Base-by-base conservation (phyloP, 768 basidiomycete species). In the Serpula lacrymans region DNA sequence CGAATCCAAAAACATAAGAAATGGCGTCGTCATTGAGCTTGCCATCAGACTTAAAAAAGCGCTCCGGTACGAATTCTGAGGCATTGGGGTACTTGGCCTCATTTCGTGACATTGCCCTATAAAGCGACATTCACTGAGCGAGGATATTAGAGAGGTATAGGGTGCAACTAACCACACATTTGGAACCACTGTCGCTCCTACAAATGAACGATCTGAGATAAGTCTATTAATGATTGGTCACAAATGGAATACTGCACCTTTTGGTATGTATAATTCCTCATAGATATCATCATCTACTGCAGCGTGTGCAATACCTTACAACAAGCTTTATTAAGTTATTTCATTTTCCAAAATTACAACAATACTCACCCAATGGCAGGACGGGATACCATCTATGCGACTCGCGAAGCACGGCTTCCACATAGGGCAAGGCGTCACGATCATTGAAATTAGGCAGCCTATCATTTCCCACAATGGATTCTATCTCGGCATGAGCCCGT, bases 81-180 rank as follows among this genome's bases (percentile, higher is more conserved):
- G 63, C 59, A 13, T 62, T 46, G 3, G 59, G 54, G 34, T 61
- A 67, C 21, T 50, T 48, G 3, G 45, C 38, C 28, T 64, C 60
- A 31, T 72, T 62, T 39, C 66, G 65, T 1, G 63, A 54, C 46
- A 70, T 59, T 1, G 62, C 60, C 69, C 69, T 63, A 18, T n/a
- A n/a, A 28, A 9, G 27, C 27, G n/a, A 28, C n/a, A 28, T 28
- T 28, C 27, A 28, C 9, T 28, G 9, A 28, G 27, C n/a, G 27
- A n/a, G 9, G n/a, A 9, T 9, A 28, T 28, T n/a, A 14, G 27
- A 9, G 27, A 29, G 9, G 31, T 14, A 33, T 14, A 6, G 6
- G 6, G 20, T 8, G 14, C 20, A 6, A 33, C 6, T 6, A 6
- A 14, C 6, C 7, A 33, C 14, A 14, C 14, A 33, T 6, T 33